These are phyloP conservation scores for Candida anutae DNA, from an alignment of 1,139 yeast species.

Conservation along the genomic window DNA sequence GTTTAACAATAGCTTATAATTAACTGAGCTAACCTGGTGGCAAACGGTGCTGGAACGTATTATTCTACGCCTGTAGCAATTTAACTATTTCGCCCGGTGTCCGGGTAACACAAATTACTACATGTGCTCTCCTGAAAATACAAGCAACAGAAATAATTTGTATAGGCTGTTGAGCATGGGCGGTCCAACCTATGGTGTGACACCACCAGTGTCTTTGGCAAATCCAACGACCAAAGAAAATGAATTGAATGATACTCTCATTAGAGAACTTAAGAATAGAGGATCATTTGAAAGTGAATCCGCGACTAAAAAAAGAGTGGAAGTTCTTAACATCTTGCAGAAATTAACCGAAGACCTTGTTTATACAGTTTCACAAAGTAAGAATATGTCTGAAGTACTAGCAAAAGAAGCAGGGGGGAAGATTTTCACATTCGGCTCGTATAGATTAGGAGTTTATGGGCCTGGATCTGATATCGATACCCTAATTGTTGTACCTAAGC, in stretches of 20 bases:
- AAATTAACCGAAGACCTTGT: slow-evolving; percentile 74
- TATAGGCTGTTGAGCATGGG: slow-evolving; percentile 20
- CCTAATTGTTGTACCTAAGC: slow-evolving; percentile 90
- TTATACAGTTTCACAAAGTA: slow-evolving; percentile 63
- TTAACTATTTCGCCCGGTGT: no score
- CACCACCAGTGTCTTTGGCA: slow-evolving; percentile 79
- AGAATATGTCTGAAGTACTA: slow-evolving; percentile 96
- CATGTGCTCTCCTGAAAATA: no score
- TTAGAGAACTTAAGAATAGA: slow-evolving; percentile 71
- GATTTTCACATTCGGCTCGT: slow-evolving; percentile 90
- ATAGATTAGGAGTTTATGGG: slow-evolving; percentile 90
- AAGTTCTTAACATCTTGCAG: slow-evolving; percentile 65
- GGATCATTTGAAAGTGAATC: slow-evolving; percentile 85
- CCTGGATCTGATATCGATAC: slow-evolving; percentile 99
- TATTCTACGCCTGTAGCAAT: no score
- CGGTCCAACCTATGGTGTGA: slow-evolving; percentile 58
- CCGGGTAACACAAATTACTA: no score
- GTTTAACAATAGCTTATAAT: no score
- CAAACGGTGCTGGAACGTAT: no score
- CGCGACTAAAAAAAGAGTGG: slow-evolving; percentile 72
- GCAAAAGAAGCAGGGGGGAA: slow-evolving; percentile 97
- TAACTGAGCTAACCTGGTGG: no score
- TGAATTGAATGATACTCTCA: slow-evolving; percentile 62
- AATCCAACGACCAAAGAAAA: slow-evolving; percentile 82
- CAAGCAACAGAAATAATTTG: no score